These are phyloP conservation scores for Salix purpurea DNA, from an alignment of 345 rosid species.

Conservation along the genomic window DNA sequence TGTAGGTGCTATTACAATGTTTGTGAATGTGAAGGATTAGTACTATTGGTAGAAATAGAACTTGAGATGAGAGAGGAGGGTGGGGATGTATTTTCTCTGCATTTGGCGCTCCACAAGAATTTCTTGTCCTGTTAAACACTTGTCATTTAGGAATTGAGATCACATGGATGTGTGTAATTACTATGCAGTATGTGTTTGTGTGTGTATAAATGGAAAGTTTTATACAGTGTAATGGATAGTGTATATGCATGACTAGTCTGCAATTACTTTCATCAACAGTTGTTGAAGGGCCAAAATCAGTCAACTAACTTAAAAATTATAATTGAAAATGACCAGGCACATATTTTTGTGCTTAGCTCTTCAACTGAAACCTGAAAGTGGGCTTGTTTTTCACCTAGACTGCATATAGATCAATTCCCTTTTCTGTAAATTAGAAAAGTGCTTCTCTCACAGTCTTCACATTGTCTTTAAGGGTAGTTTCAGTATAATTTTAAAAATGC, in stretches of 20 bases:
- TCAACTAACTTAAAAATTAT: background rate
- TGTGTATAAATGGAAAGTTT: background rate
- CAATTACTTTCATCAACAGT: background rate
- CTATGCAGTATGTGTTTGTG: background rate
- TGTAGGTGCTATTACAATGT: background rate
- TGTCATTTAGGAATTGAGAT: background rate
- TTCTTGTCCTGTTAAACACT: background rate
- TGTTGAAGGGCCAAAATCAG: background rate
- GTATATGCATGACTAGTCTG: background rate
- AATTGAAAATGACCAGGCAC: background rate
- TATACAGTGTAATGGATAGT: background rate
- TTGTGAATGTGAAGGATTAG: background rate
- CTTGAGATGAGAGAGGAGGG: no score
- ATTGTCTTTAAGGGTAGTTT: background rate
- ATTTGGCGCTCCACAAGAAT: background rate
- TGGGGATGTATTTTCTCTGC: background rate
- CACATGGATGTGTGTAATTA: background rate
- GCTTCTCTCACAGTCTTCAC: background rate
- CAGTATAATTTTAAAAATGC: background rate
- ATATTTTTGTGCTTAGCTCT: background rate
- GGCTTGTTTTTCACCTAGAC: background rate
- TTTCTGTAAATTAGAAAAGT: background rate
- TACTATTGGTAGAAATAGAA: background rate
- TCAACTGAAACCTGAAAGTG: background rate
- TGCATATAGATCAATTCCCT: background rate